Evolutionary conservation across 2,329 filamentous ascomycete genomes (phyloP).

Genomic region (Arthrobotrys sinensis): DNA sequence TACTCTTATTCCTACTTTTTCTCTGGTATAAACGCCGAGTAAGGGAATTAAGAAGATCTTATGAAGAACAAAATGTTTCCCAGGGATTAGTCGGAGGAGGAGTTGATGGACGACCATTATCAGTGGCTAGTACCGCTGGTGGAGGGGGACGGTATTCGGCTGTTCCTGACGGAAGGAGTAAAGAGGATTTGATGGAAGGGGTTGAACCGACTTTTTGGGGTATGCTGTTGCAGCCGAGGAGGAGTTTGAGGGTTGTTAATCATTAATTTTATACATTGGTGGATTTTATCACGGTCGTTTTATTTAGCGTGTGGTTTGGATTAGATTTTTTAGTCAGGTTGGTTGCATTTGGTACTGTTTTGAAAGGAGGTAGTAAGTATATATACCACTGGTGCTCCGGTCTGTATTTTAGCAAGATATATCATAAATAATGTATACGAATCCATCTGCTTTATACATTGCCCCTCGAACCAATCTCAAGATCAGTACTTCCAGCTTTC

Average conservation of each 20-base stretch:
- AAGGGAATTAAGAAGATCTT: slow-evolving; percentile 62
- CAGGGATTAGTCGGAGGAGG: slow-evolving; percentile 44
- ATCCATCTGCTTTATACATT: no score
- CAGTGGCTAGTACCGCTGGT: slow-evolving; percentile 59
- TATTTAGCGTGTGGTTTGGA: slow-evolving; percentile 30
- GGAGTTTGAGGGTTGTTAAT: slow-evolving; percentile 80
- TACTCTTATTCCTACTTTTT: slow-evolving; percentile 75
- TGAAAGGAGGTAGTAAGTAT: background rate
- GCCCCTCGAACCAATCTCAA: no score
- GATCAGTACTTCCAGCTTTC: no score
- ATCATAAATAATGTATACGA: background rate
- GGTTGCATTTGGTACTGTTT: background rate
- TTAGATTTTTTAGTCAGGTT: slow-evolving; percentile 2
- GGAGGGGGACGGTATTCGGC: slow-evolving; percentile 57
- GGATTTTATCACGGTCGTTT: slow-evolving; percentile 14
- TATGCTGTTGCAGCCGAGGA: slow-evolving; percentile 77
- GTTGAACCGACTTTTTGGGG: slow-evolving; percentile 81
- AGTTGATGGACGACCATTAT: slow-evolving; percentile 63
- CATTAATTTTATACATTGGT: slow-evolving; percentile 10
- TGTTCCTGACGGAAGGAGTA: slow-evolving; percentile 66
- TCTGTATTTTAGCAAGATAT: background rate
- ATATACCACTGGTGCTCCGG: background rate
- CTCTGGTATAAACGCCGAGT: slow-evolving; percentile 72
- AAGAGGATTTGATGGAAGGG: slow-evolving; percentile 74
- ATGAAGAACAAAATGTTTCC: slow-evolving; percentile 61